Percentiles rank a stretch among this genome's conserved stretches.
Conservation (phyloP, 2,329 filamentous ascomycete species). For the Fusarium fujikuroi region DNA sequence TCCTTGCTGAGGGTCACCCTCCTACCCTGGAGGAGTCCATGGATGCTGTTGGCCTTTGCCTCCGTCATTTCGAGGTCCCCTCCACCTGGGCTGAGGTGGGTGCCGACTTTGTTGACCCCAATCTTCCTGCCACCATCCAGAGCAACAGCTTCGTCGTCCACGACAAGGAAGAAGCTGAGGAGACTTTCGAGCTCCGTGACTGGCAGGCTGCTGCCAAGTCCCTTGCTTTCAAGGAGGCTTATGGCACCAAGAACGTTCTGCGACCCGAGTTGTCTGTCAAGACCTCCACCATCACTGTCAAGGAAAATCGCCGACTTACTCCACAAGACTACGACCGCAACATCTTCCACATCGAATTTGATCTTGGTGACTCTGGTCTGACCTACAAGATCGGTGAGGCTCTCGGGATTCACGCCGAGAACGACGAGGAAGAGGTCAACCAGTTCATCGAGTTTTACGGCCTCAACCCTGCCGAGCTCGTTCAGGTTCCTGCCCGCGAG, state of each 20-base stretch:
- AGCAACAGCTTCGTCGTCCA: constrained; percentile 86
- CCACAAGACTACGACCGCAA: constrained; percentile 92
- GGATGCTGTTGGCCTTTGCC: constrained; percentile 73
- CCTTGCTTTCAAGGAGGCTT: constrained; percentile 94
- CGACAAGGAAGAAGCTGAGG: constrained; percentile 78
- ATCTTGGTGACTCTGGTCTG: constrained; percentile 88
- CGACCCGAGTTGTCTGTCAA: constrained; percentile 88
- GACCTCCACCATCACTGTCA: constrained; percentile 88
- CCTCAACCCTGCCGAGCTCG: constrained; percentile 81
- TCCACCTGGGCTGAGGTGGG: constrained; percentile 79
- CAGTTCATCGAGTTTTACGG: constrained; percentile 93
- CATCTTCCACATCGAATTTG: constrained; percentile 99
- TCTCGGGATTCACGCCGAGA: constrained; percentile 94
- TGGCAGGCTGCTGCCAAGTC: constrained; percentile 90
- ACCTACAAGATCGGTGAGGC: constrained; percentile 98
- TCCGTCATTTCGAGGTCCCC: constrained; percentile 80
- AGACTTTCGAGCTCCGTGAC: constrained; percentile 71
- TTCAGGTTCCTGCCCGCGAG: constrained; percentile 91
- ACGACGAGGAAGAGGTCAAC: constrained; percentile 80
- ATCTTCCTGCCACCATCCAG: constrained; percentile 72
- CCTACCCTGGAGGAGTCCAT: constrained; percentile 65
- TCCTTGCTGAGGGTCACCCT: constrained; percentile 64
- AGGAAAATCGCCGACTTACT: constrained; percentile 94
- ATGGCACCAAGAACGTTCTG: constrained; percentile 76
- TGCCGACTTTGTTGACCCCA: constrained; percentile 62